Evolutionary conservation across 257 asterid species (phyloP).

Genomic region (Forsythia viridissima): DNA sequence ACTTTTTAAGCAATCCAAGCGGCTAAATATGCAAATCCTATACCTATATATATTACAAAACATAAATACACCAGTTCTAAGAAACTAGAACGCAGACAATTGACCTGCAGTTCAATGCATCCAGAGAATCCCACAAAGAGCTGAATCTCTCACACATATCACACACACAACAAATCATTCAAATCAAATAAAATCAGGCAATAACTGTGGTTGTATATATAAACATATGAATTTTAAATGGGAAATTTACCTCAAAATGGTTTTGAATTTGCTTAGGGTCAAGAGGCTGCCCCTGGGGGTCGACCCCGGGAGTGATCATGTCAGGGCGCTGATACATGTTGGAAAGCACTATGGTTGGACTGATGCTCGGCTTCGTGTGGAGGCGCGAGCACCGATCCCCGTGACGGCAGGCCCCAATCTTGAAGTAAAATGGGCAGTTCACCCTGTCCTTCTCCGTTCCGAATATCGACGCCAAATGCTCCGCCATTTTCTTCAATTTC

Average conservation of each 20-base stretch:
- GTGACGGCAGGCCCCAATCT: conserved; percentile 90
- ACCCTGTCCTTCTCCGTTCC: conserved; percentile 82
- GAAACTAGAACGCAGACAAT: background rate
- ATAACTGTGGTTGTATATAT: background rate
- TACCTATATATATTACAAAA: background rate
- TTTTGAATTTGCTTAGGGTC: conserved; percentile 77
- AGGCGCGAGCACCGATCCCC: conserved; percentile 87
- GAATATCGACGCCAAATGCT: conserved; percentile 64
- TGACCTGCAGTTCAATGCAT: background rate
- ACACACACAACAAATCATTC: background rate
- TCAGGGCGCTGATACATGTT: conserved; percentile 91
- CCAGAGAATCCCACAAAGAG: background rate
- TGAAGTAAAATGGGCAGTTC: conserved; percentile 83
- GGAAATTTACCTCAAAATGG: conserved; percentile 59
- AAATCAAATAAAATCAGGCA: background rate
- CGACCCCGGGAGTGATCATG: conserved; percentile 86
- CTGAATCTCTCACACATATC: background rate
- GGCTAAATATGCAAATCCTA: background rate
- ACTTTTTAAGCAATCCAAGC: background rate
- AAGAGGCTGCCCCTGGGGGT: conserved; percentile 75
- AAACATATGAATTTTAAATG: background rate
- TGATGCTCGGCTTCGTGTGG: conserved; percentile 79
- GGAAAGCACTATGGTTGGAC: conserved; percentile 71
- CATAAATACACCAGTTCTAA: background rate
- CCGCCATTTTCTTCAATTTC: conserved; percentile 42